Conservation (phyloP, 2,329 filamentous ascomycete genomes). For the Penicillium italicum region DNA sequence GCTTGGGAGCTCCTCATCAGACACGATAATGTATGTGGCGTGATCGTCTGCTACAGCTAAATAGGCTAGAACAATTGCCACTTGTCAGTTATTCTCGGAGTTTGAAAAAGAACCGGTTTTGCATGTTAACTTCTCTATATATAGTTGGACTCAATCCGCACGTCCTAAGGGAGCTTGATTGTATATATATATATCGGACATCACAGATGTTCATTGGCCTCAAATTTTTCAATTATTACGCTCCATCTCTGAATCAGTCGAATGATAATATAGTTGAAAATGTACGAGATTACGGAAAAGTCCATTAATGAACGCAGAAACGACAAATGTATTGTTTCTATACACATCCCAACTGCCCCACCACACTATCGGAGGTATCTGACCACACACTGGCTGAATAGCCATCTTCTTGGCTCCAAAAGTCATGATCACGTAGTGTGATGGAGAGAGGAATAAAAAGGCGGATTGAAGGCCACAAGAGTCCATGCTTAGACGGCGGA, state of each 20-base stretch:
- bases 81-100: not conserved
- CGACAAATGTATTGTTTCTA: conserved; percentile 39
- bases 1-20: not conserved
- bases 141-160: not conserved
- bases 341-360: conserved; percentile 36
- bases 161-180: not conserved
- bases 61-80: not conserved
- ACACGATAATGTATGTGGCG: not conserved
- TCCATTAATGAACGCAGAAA: conserved; percentile 21
- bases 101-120: not conserved
- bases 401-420: conserved; percentile 28
- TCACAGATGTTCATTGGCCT: not conserved
- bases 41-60: not conserved
- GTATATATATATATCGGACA: not conserved
- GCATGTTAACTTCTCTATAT: not conserved
- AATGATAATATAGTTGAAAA: not conserved
- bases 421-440: conserved; percentile 29
- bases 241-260: not conserved
- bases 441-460: conserved; percentile 33
- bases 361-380: conserved; percentile 29
- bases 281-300: not conserved
- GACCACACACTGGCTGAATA: conserved; percentile 19
- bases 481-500: conserved; percentile 72
- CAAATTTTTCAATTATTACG: not conserved
- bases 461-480: conserved; percentile 25